phyloP scores from a whole-genome alignment of 441 rosid genomes.

The Gossypium lobatum region DNA sequence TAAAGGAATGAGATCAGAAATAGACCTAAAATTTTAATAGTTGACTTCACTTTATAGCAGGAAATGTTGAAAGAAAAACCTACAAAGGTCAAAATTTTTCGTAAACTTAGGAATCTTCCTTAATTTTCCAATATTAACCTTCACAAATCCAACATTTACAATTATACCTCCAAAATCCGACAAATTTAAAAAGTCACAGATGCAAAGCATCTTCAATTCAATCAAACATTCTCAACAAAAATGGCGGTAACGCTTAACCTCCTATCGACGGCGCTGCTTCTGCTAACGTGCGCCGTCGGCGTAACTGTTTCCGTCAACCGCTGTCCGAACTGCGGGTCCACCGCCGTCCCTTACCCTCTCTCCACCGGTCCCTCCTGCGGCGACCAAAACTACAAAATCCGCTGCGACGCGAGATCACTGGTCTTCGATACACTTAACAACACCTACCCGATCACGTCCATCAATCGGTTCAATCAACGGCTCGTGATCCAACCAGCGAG shows the following conservation, averaged over 20 bases:
- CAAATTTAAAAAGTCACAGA: neutral
- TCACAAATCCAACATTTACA: neutral
- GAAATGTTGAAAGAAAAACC: neutral
- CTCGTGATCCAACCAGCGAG: slow-evolving; percentile 37
- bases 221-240: neutral
- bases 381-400: slow-evolving; percentile 39
- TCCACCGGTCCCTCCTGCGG: slow-evolving; percentile 45
- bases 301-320: slow-evolving; percentile 19
- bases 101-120: neutral
- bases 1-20: too few species aligned
- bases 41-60: neutral
- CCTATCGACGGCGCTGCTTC: slow-evolving; percentile 23
- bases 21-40: too few species aligned
- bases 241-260: slow-evolving; percentile 12
- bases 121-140: neutral
- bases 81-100: neutral
- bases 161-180: neutral
- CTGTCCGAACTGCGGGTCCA: slow-evolving; percentile 50
- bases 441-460: slow-evolving; percentile 41
- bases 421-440: slow-evolving; percentile 33
- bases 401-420: slow-evolving; percentile 30
- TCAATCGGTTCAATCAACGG: slow-evolving; percentile 32
- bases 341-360: slow-evolving; percentile 46
- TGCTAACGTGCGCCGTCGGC: slow-evolving; percentile 6
- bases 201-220: too few species aligned